These are phyloP conservation scores for Venturia oleaginea DNA, from an alignment of 2,329 filamentous ascomycete species.

Conservation along the genomic window DNA sequence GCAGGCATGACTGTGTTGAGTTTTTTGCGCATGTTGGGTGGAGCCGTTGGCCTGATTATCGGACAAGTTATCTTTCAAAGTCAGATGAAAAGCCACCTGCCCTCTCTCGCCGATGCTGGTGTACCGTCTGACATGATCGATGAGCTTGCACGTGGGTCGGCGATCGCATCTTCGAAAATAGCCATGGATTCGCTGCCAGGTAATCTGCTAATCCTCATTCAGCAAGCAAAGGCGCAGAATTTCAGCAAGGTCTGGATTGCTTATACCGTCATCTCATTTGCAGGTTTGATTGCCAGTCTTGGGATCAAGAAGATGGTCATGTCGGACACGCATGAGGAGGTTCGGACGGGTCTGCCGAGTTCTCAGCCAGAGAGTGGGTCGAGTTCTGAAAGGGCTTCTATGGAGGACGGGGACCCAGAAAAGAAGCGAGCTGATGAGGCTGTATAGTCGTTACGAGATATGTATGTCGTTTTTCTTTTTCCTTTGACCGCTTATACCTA, in stretches of 20 bases:
- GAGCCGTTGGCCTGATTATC: conserved; percentile 55
- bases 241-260: conserved; percentile 44
- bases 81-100: conserved; percentile 49
- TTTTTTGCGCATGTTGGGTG: conserved; percentile 56
- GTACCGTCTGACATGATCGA: conserved; percentile 38
- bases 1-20: conserved; percentile 52
- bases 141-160: conserved; percentile 24
- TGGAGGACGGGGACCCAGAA: neutral
- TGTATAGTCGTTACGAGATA: neutral
- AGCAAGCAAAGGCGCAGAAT: conserved; percentile 32
- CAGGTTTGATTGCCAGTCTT: conserved; percentile 25
- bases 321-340: conserved; percentile 14
- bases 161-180: conserved; percentile 42
- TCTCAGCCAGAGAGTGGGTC: neutral
- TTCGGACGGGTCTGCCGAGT: conserved; percentile 7
- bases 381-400: neutral
- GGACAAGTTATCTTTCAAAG: conserved; percentile 70
- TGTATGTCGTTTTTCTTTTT: neutral
- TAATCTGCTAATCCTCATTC: conserved; percentile 29
- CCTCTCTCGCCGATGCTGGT: conserved; percentile 35
- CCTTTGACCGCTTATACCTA: neutral
- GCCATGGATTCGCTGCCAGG: conserved; percentile 41
- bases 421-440: neutral
- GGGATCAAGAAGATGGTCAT: conserved; percentile 26
- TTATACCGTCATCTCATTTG: conserved; percentile 34